Evolutionary conservation across 2,329 filamentous ascomycete genomes (phyloP), one percentile per base, ranked within the genome.

Genomic region (Colletotrichum costaricense): DNA sequence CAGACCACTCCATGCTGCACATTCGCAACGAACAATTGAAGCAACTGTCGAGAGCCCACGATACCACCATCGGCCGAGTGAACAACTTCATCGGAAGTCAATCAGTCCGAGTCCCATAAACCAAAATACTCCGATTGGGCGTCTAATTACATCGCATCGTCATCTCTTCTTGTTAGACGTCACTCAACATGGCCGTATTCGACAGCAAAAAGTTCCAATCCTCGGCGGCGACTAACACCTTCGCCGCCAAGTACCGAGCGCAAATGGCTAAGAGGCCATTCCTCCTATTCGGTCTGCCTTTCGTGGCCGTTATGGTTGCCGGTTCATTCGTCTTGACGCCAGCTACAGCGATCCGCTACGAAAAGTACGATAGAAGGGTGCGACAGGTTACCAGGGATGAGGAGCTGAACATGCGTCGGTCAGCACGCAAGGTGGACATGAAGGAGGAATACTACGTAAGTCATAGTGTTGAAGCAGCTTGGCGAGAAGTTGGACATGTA

Each of bases 251-350:
- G 75, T 99, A 99, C 86, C 94, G 97, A 71, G 86, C 89, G 38
- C 83, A 90, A 73, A 90, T 99, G 77, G 88, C 90, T 72, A 92
- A 89, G 79, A 95, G 94, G 78, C 97, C 97, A 1, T 99, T 99
- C 82, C 86, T 95, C 33, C 90, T 98, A 75, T 99, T 99, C 81
- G 97, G 97, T 2, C 88, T 99, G 4, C 97, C 97, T 0, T 99
- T 99, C 83, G 90, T 99, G 76, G 86, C 90, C 69, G 92, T 97
- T 72, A 98, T 99, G 80, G 91, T 99, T 30, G 94, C 93, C 2
- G 96, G 95, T 0, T 97, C 94, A 3, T 99, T 99, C 83, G 93
- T 97, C 78, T 89, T 99, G 62, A 98, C 97, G 0, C 97, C 96
- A 1, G 97, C 96, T 5, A 96, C 97, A 26, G 97, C 97, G 16